Conservation (phyloP, 108 stramenopile species). For the Stephanodiscus minutulus region DNA sequence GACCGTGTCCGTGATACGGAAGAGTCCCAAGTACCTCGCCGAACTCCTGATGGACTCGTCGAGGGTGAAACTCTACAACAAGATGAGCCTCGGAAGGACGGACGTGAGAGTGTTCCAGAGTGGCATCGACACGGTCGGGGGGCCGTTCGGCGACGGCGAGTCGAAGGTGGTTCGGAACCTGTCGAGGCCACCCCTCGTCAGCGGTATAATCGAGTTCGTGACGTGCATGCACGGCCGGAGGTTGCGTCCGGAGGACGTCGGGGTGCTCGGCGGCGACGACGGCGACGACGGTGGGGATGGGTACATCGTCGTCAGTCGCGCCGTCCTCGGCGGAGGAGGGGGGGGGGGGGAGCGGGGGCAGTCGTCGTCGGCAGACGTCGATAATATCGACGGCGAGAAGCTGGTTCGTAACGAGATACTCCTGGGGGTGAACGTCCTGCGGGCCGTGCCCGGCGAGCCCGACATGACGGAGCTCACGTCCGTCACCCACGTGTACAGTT, state of each 20-base stretch:
- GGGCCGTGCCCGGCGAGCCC: constrained; percentile 55
- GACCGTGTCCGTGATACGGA: constrained; percentile 64
- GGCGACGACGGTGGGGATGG: too few relatives aligned
- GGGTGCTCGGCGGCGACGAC: too few relatives aligned
- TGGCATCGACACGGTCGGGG: constrained; percentile 40
- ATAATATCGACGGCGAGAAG: constrained; percentile 23
- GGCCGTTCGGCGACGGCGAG: constrained; percentile 55
- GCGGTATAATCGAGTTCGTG: constrained; percentile 62
- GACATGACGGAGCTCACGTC: constrained; percentile 71
- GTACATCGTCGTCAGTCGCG: too few relatives aligned
- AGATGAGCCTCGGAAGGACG: constrained; percentile 81
- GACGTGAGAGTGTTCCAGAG: constrained; percentile 56
- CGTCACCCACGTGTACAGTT: constrained; percentile 82
- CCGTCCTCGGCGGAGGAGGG: too few relatives aligned
- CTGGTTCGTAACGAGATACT: constrained; percentile 70
- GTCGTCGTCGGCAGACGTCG: constrained; percentile 41
- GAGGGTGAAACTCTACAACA: constrained; percentile 77
- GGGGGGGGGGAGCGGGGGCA: too few relatives aligned
- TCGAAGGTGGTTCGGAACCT: constrained; percentile 83
- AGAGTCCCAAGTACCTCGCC: constrained; percentile 70
- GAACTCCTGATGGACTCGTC: constrained; percentile 80
- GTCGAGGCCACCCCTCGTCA: constrained; percentile 72
- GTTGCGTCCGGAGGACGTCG: constrained; percentile 34
- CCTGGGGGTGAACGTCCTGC: constrained; percentile 82
- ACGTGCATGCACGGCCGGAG: constrained; percentile 78